phyloP scores from a whole-genome alignment of 1,284 basidiomycete genomes.

The Melampsora americana region DNA sequence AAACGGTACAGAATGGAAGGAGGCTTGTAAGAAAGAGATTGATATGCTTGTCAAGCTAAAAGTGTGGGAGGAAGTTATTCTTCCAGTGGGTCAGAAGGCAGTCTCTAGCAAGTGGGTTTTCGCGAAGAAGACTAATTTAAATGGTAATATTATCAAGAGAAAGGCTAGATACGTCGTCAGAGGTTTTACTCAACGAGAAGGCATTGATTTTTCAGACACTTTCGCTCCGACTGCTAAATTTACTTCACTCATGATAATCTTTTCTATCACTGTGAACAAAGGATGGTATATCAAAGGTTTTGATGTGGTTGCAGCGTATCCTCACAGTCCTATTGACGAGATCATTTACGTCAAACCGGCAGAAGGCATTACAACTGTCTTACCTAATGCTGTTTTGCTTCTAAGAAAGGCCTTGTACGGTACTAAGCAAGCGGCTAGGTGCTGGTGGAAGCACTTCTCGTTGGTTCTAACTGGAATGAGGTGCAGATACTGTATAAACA shows the following conservation, averaged over 20 bases:
- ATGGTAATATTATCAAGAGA: not conserved
- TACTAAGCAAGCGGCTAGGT: conserved; percentile 6
- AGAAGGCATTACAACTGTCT: not conserved
- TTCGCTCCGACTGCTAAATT: conserved; percentile 25
- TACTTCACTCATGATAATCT: no score
- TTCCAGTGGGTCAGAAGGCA: not conserved
- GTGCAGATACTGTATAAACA: not conserved
- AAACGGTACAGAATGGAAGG: not conserved
- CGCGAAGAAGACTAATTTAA: not conserved
- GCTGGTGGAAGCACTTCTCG: conserved; percentile 14
- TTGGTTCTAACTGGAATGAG: not conserved
- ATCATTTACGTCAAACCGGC: conserved; percentile 2
- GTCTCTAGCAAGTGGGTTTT: not conserved
- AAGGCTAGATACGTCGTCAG: not conserved
- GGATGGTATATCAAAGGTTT: not conserved
- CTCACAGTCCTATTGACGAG: conserved; percentile 17
- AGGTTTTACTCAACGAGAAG: conserved; percentile 16
- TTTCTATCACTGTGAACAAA: not conserved
- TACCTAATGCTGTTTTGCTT: not conserved
- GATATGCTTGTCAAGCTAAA: not conserved
- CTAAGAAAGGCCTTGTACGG: not conserved
- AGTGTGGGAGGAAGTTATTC: not conserved
- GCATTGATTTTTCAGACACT: conserved; percentile 3
- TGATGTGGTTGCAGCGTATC: conserved; percentile 18
- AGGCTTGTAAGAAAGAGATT: not conserved